A percentile compares a stretch with the other conserved stretches of the same genome.
phyloP scores from a whole-genome alignment of 2,329 filamentous ascomycete species.

The Arthrobotrys entomopaga region DNA sequence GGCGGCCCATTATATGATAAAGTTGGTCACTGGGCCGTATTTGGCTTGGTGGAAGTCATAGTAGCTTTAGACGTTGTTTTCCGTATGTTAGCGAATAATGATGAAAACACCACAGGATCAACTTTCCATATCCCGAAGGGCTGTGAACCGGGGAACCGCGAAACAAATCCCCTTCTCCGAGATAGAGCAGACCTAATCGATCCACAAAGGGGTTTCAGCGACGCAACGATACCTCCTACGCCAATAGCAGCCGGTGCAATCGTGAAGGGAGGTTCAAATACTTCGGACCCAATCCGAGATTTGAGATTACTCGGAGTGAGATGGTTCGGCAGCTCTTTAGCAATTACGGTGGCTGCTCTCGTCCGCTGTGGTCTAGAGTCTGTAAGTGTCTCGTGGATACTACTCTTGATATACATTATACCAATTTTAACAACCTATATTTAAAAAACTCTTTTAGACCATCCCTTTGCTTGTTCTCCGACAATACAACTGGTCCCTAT shows the following conservation, averaged over 20 bases:
- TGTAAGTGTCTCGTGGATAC: too few relatives aligned
- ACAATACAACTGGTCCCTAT: not conserved
- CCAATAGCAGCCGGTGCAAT: too few relatives aligned
- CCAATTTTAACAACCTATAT: too few relatives aligned
- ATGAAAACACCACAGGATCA: not conserved
- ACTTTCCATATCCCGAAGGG: too few relatives aligned
- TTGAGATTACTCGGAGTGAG: not conserved
- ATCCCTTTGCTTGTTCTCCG: constrained; percentile 1
- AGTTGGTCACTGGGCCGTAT: constrained; percentile 2
- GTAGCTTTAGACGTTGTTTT: not conserved
- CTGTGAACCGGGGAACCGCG: not conserved
- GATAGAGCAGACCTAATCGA: not conserved
- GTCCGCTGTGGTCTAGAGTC: not conserved
- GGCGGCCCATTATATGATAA: constrained; percentile 2
- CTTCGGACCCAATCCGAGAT: not conserved
- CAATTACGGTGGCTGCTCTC: not conserved
- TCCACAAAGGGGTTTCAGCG: not conserved
- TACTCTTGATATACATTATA: too few relatives aligned
- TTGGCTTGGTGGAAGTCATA: not conserved
- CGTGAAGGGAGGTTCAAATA: too few relatives aligned
- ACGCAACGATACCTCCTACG: not conserved
- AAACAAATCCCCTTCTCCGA: not conserved
- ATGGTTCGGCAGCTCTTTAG: not conserved
- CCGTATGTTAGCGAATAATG: not conserved
- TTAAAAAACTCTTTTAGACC: too few relatives aligned